Conservation (phyloP, 768 basidiomycete genomes). For the Trametes gibbosa region DNA sequence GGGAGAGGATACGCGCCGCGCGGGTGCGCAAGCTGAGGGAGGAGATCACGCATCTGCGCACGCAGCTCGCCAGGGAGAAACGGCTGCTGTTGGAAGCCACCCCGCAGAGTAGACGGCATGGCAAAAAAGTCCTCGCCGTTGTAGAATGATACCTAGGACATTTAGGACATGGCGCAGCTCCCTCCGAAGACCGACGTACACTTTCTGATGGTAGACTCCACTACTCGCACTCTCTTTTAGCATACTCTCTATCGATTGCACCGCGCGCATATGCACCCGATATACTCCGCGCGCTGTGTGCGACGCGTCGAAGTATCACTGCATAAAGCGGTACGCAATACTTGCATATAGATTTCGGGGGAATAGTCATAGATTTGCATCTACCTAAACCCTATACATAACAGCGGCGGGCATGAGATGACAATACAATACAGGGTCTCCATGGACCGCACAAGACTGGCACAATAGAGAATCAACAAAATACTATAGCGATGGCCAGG, state of each 20-base stretch:
- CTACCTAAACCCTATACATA: conserved; percentile 13
- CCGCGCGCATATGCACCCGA: too few relatives aligned
- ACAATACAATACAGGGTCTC: conserved; percentile 15
- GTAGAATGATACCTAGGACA: background rate
- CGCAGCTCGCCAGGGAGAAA: conserved; percentile 4
- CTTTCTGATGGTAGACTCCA: too few relatives aligned
- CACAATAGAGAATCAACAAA: conserved; percentile 2
- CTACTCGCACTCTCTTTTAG: too few relatives aligned
- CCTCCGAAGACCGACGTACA: too few relatives aligned
- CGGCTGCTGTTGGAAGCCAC: conserved; percentile 4
- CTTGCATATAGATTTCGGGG: background rate
- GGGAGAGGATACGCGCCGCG: background rate
- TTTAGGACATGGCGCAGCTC: too few relatives aligned
- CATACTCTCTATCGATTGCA: too few relatives aligned
- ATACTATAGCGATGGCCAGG: conserved; percentile 9
- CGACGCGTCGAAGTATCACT: too few relatives aligned
- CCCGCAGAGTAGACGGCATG: background rate
- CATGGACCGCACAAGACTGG: conserved; percentile 11
- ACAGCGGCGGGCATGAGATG: background rate
- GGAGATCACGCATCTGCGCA: background rate
- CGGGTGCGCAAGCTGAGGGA: background rate
- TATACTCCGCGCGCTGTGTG: too few relatives aligned
- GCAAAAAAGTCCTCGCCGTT: background rate
- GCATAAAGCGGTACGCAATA: too few relatives aligned
- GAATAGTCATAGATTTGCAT: conserved; percentile 6